Percentiles rank a stretch among this genome's conserved stretches.
phyloP scores from a whole-genome alignment of 495 filamentous ascomycete genomes.

The Aspergillus panamensis region DNA sequence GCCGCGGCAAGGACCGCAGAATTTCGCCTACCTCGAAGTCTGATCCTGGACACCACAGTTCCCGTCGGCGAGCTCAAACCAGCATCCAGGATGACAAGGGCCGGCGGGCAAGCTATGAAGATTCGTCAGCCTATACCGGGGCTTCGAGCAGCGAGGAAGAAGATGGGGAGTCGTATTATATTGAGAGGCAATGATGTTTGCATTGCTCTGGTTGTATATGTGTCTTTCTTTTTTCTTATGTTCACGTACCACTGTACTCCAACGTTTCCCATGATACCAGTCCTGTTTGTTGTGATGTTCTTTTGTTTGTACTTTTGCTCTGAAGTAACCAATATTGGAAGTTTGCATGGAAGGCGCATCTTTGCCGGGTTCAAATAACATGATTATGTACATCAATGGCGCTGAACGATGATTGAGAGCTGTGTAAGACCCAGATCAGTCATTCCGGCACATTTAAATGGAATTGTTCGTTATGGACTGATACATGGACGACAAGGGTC shows the following conservation, averaged over 20 bases:
- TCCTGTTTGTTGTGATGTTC: conserved; percentile 6
- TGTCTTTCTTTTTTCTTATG: conserved; percentile 6
- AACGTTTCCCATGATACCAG: conserved; percentile 23
- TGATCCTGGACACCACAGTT: conserved; percentile 6
- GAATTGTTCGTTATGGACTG: neutral
- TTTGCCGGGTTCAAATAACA: neutral
- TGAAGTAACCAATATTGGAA: neutral
- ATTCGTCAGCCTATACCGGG: conserved; percentile 34
- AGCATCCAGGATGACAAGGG: conserved; percentile 29
- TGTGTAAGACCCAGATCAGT: neutral
- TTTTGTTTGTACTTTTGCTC: neutral
- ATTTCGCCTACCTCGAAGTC: conserved; percentile 38
- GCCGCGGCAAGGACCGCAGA: conserved; percentile 76
- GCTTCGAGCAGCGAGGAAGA: conserved; percentile 38
- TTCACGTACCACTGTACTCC: conserved; percentile 12
- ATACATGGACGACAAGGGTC: no score
- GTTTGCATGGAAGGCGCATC: conserved; percentile 1
- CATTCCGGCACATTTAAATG: neutral
- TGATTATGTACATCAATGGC: neutral
- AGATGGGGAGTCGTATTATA: conserved; percentile 31
- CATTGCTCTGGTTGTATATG: no score
- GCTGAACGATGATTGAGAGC: neutral
- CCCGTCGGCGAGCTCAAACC: conserved; percentile 19
- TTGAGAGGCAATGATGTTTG: conserved; percentile 22
- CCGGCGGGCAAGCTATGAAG: conserved; percentile 32